A percentile compares a stretch with the other conserved stretches of the same genome.
Conservation (phyloP, 2,329 filamentous ascomycete genomes). For the Verticillium albo-atrum region DNA sequence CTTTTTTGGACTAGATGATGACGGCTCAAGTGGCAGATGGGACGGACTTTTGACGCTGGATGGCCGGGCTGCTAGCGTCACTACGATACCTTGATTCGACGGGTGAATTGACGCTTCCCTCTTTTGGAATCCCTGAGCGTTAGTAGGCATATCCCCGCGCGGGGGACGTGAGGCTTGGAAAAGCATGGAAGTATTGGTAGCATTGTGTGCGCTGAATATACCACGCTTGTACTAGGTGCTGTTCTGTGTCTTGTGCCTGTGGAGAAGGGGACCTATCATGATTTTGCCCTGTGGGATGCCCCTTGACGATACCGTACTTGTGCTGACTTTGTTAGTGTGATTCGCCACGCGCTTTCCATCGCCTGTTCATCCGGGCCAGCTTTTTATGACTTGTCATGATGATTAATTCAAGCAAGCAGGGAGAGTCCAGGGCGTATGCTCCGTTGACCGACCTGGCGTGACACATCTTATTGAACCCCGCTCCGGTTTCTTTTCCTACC, state of each 20-base stretch:
- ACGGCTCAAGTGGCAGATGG: background rate
- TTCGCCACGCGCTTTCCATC: too few relatives aligned
- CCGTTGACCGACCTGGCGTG: too few relatives aligned
- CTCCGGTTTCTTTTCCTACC: too few relatives aligned
- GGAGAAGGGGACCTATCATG: too few relatives aligned
- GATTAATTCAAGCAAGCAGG: too few relatives aligned
- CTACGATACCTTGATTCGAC: background rate
- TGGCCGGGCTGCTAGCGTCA: background rate
- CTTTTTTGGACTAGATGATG: background rate
- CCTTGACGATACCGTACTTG: too few relatives aligned
- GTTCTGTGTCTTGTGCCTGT: background rate
- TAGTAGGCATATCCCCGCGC: background rate
- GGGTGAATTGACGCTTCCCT: background rate
- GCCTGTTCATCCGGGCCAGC: too few relatives aligned
- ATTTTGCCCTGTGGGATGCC: too few relatives aligned
- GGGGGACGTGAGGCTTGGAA: background rate
- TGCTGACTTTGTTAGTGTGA: too few relatives aligned
- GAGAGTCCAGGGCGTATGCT: too few relatives aligned
- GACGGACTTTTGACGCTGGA: background rate
- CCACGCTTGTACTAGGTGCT: background rate
- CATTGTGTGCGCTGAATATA: background rate
- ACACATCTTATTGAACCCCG: too few relatives aligned
- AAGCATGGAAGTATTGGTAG: background rate
- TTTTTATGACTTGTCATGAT: too few relatives aligned
- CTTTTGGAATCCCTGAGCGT: background rate